A percentile compares a stretch with the other conserved stretches of the same genome.
Evolutionary conservation across 169 alveolate genomes (phyloP).

Genomic region (Plasmodium gallinaceum): DNA sequence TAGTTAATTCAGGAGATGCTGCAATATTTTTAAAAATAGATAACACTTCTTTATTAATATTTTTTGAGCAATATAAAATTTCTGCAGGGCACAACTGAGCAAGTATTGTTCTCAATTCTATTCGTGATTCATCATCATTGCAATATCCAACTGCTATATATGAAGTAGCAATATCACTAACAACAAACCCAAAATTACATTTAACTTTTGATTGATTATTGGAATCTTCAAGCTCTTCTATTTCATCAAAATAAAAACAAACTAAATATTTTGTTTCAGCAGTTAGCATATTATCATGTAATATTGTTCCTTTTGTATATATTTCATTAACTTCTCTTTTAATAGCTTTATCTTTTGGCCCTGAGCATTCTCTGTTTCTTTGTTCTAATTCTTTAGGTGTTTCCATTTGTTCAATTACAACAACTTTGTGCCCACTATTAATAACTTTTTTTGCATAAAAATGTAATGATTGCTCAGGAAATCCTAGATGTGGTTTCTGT

Average conservation of each 20-base stretch:
- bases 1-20: slow-evolving; percentile 73
- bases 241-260: slow-evolving; percentile 78
- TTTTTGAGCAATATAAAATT: slow-evolving; percentile 81
- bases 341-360: slow-evolving; percentile 91
- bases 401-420: slow-evolving; percentile 99
- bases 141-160: slow-evolving; percentile 87
- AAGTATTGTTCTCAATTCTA: slow-evolving; percentile 83
- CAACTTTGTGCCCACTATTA: slow-evolving; percentile 95
- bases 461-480: slow-evolving; percentile 98
- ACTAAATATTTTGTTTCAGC: slow-evolving; percentile 83
- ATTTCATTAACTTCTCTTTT: slow-evolving; percentile 94
- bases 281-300: slow-evolving; percentile 87
- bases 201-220: slow-evolving; percentile 12
- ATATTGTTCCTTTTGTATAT: slow-evolving; percentile 95
- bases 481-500: slow-evolving; percentile 98
- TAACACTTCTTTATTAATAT: slow-evolving; percentile 73
- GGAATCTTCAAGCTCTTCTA: slow-evolving; percentile 19
- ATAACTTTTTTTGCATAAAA: slow-evolving; percentile 94
- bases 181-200: slow-evolving; percentile 88
- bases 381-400: slow-evolving; percentile 96
- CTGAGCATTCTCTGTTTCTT: slow-evolving; percentile 82
- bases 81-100: slow-evolving; percentile 90
- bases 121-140: slow-evolving; percentile 83
- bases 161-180: slow-evolving; percentile 90
- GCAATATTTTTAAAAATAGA: slow-evolving; percentile 77